Base-by-base conservation (phyloP, 2,329 filamentous ascomycete genomes). In the Periconia macrospinosa region DNA sequence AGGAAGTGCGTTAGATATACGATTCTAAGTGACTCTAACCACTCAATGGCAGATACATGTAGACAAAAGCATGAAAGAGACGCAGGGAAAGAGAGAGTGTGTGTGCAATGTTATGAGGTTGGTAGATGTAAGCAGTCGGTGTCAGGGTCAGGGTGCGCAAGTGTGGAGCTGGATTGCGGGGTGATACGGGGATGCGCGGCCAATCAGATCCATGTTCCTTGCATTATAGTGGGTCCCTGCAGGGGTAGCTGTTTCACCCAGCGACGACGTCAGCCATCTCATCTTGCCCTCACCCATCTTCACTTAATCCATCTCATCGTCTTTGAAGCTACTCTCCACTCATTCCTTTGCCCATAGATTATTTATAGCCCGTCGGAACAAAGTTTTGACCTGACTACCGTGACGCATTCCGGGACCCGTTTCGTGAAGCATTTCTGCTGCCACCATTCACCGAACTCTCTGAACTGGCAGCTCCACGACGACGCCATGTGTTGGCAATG, bases 171-270 rank as follows among this genome's bases (percentile, higher is more conserved):
- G 64, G 61, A 54, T 52, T 63, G 62, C 63, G 60, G 65, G 62
- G 61, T 60, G 59, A 53, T 43, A 41, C 45, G 47, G 30, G 33
- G 33, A 37, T 14, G 11, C 30, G 30, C 46, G 44, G 46, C 66
- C 62, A 70, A 69, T 66, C 47, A 57, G 47, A 44, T 50, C 40
- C 47, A 37, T 49, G 65, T 68, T 50, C 68, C 67, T 71, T 69
- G 66, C 66, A 66, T 59, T 55, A 44, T n/a, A 20, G 11, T 9
- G 20, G 17, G 18, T 37, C 19, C 47, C 37, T 43, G 40, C 47
- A 43, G 47, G 47, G 47, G 40, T 49, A 43, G 37, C 30, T 46
- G 45, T 47, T 48, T 41, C 46, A 48, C n/a, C 33, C 33, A 5
- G 11, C 18, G 20, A 41, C 46, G 18, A 41, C 33, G 27, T 41